These are phyloP conservation scores for Diutina catenulata DNA, from an alignment of 1,139 yeast species.

Conservation along the genomic window DNA sequence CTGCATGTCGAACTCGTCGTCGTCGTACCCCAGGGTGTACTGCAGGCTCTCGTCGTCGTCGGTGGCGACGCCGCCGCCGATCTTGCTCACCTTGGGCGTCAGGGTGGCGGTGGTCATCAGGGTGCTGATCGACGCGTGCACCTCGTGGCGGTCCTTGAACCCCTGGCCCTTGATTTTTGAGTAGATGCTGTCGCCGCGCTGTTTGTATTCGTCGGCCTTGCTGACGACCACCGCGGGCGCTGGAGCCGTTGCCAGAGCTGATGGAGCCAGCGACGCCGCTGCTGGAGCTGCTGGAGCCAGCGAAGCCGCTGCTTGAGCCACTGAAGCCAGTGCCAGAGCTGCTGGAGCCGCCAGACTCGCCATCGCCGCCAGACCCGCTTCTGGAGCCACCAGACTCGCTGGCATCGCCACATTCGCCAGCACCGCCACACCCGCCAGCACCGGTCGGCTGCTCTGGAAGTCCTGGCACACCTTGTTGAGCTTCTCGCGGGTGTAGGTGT, in stretches of 20 bases:
- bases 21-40: background rate
- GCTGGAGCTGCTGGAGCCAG: too few relatives aligned
- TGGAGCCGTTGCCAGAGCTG: too few relatives aligned
- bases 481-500: constrained; percentile 1
- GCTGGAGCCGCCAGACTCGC: too few relatives aligned
- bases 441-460: too few relatives aligned
- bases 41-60: background rate
- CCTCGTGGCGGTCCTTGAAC: background rate
- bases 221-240: too few relatives aligned
- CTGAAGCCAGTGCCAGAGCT: too few relatives aligned
- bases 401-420: too few relatives aligned
- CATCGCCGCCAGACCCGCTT: background rate
- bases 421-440: too few relatives aligned
- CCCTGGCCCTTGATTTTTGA: constrained; percentile 2
- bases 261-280: too few relatives aligned
- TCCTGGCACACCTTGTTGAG: background rate
- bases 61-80: background rate
- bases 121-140: background rate
- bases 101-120: constrained; percentile 1
- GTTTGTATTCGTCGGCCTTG: too few relatives aligned
- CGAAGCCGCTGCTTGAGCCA: too few relatives aligned
- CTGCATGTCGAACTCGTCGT: background rate
- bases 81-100: background rate
- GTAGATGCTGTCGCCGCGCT: too few relatives aligned
- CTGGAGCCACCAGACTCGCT: background rate